Evolutionary conservation across 2,329 filamentous ascomycete genomes (phyloP).

Genomic region (Apiospora aurea): DNA sequence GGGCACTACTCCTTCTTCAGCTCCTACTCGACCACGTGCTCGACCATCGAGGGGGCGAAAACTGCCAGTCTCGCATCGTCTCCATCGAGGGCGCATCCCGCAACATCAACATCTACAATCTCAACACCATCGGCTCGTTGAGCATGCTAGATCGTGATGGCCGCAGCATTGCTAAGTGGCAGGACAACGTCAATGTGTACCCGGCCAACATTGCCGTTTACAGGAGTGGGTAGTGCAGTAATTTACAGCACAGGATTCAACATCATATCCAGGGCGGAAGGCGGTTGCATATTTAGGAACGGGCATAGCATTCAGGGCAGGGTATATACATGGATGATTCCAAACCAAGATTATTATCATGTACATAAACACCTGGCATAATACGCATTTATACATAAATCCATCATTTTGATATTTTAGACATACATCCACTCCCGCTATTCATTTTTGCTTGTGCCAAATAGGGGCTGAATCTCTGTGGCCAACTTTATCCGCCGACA

Average conservation of each 20-base stretch:
- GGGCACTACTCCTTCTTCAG: slow-evolving; percentile 69
- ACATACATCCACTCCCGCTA: background rate
- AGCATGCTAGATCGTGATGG: slow-evolving; percentile 47
- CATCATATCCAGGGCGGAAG: background rate
- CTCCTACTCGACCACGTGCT: slow-evolving; percentile 58
- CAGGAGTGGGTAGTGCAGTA: slow-evolving; percentile 35
- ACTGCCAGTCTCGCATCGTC: slow-evolving; percentile 50
- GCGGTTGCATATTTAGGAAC: background rate
- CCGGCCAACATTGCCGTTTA: slow-evolving; percentile 42
- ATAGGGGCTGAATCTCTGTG: background rate
- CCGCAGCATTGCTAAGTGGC: slow-evolving; percentile 39
- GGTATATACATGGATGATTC: background rate
- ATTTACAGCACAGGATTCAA: background rate
- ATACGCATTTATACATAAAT: background rate
- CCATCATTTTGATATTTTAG: background rate
- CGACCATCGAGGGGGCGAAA: slow-evolving; percentile 42
- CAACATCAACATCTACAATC: slow-evolving; percentile 50
- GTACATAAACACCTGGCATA: background rate
- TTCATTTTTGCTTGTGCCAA: background rate
- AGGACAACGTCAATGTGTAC: slow-evolving; percentile 43
- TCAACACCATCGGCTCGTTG: slow-evolving; percentile 54
- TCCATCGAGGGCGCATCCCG: slow-evolving; percentile 46
- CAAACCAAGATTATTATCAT: slow-evolving; percentile 9
- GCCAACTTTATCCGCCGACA: background rate
- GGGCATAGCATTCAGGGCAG: background rate